Conservation (phyloP, 805 yeast species). For the Candida nanaspora region DNA sequence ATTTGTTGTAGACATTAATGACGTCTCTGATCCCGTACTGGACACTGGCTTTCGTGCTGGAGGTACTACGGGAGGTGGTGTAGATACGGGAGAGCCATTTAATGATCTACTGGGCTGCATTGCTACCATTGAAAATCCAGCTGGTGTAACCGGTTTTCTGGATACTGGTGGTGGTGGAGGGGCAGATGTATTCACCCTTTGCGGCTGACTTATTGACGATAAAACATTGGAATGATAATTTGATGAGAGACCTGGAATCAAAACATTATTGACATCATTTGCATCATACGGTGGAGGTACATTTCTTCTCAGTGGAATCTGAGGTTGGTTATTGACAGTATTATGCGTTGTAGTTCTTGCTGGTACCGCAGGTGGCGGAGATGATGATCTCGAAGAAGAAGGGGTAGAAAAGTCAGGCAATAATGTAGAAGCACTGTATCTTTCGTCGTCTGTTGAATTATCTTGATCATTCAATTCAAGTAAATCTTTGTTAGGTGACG, state of each 20-base stretch:
- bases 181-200: neutral
- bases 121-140: conserved; percentile 12
- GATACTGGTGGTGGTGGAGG: conserved; percentile 9
- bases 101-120: conserved; percentile 26
- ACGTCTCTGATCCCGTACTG: neutral
- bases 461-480: conserved; percentile 25
- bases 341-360: conserved; percentile 7
- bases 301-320: conserved; percentile 9
- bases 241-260: neutral
- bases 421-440: conserved; percentile 2
- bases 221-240: neutral
- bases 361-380: conserved; percentile 9
- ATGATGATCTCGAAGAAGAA: conserved; percentile 12
- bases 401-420: conserved; percentile 6
- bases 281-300: conserved; percentile 6
- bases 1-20: neutral
- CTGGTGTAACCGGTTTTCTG: conserved; percentile 6
- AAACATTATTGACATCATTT: neutral
- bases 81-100: conserved; percentile 31
- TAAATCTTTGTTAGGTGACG: conserved; percentile 6
- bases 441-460: conserved; percentile 4
- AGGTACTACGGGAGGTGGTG: conserved; percentile 28
- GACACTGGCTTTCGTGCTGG: conserved; percentile 15
- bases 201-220: neutral
- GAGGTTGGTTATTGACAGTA: conserved; percentile 1